A percentile compares a stretch with the other conserved stretches of the same genome.
Conservation (phyloP, 2,329 filamentous ascomycete genomes). For the Seiridium unicorne region DNA sequence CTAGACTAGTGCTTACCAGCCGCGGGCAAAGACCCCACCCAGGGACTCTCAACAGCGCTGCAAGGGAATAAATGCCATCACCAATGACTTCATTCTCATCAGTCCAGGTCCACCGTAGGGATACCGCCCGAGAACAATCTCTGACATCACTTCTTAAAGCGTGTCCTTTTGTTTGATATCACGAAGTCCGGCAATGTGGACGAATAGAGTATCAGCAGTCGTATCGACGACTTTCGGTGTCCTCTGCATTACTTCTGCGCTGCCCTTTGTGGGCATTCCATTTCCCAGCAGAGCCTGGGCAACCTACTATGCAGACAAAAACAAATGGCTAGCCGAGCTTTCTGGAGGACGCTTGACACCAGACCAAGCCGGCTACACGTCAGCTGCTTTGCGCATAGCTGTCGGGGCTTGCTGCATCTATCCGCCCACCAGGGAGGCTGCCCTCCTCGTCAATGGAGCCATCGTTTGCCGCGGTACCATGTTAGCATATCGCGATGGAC, state of each 20-base stretch:
- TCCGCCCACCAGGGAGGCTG: not conserved
- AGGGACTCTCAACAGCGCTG: too few relatives aligned
- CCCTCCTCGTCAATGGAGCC: not conserved
- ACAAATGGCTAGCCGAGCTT: slow-evolving; percentile 1
- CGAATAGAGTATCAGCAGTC: not conserved
- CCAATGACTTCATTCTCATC: too few relatives aligned
- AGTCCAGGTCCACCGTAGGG: too few relatives aligned
- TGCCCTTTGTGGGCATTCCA: slow-evolving; percentile 4
- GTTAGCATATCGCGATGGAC: slow-evolving; percentile 4
- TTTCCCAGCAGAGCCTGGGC: not conserved
- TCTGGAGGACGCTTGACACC: not conserved
- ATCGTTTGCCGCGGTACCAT: slow-evolving; percentile 1
- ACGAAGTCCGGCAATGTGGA: too few relatives aligned
- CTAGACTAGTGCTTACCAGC: too few relatives aligned
- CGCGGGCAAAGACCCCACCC: too few relatives aligned
- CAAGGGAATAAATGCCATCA: too few relatives aligned
- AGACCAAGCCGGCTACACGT: not conserved
- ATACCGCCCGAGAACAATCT: too few relatives aligned
- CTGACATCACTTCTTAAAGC: too few relatives aligned
- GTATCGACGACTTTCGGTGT: not conserved
- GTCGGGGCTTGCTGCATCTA: not conserved
- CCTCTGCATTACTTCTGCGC: not conserved
- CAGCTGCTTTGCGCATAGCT: not conserved
- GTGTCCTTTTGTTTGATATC: too few relatives aligned
- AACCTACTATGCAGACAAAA: slow-evolving; percentile 3